Conservation (phyloP, 805 yeast genomes). For the Blastobotrys peoriensis region DNA sequence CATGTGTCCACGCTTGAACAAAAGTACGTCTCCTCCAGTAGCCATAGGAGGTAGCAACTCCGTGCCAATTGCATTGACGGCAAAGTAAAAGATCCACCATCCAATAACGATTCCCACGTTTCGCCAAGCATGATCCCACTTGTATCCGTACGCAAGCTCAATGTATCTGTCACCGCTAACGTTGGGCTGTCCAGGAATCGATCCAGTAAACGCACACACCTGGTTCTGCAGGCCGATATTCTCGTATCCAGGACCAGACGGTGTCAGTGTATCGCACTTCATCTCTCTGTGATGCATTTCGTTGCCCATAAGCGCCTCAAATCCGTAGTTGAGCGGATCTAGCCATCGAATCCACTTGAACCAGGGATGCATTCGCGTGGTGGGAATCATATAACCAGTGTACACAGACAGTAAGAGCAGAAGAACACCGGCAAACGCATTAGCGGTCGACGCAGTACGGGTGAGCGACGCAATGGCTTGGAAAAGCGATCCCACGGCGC, state of each 20-base stretch:
- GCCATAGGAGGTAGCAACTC: conserved; percentile 30
- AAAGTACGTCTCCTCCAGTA: conserved; percentile 28
- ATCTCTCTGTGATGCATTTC: conserved; percentile 57
- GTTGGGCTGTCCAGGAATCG: conserved; percentile 44
- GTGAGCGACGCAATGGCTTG: conserved; percentile 47
- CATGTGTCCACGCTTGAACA: conserved; percentile 33
- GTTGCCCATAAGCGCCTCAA: conserved; percentile 58
- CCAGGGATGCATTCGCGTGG: conserved; percentile 62
- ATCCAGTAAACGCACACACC: conserved; percentile 59
- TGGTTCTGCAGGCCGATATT: conserved; percentile 33
- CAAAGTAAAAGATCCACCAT: conserved; percentile 37
- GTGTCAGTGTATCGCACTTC: conserved; percentile 51
- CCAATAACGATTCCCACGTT: conserved; percentile 64
- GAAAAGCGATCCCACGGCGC: conserved; percentile 48
- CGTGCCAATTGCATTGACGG: conserved; percentile 27
- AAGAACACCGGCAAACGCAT: conserved; percentile 51
- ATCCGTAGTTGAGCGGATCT: conserved; percentile 52
- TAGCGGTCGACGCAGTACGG: conserved; percentile 49
- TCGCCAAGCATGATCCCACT: conserved; percentile 66
- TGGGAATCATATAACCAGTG: conserved; percentile 59
- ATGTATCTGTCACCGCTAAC: conserved; percentile 62
- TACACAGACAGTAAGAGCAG: conserved; percentile 48
- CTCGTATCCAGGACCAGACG: conserved; percentile 52
- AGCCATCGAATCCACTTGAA: conserved; percentile 58
- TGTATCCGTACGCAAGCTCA: conserved; percentile 42